Evolutionary conservation across 371 early-diverging fungal species (phyloP).

Genomic region (Mucor racemosus): DNA sequence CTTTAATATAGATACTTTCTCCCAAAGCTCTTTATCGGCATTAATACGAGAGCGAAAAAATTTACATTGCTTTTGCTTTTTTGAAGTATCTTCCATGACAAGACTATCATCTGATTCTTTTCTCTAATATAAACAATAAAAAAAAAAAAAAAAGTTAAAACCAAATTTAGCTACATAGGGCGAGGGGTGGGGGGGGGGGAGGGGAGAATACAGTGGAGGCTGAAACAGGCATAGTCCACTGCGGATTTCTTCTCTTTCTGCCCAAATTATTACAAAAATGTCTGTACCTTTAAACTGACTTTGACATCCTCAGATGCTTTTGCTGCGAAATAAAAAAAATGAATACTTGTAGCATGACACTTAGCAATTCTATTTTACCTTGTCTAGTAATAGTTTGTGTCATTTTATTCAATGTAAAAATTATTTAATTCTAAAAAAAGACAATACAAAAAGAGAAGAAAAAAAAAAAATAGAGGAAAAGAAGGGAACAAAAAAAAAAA

Average conservation of each 20-base stretch:
- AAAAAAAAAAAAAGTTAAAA: neutral
- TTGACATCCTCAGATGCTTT: slow-evolving; percentile 12
- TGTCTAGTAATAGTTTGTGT: slow-evolving; percentile 14
- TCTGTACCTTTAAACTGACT: slow-evolving; percentile 21
- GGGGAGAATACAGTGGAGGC: neutral
- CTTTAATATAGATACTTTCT: slow-evolving; percentile 29
- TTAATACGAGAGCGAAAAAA: slow-evolving; percentile 29
- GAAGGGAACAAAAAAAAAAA: neutral
- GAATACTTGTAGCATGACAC: neutral
- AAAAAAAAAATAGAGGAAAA: neutral
- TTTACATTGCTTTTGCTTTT: neutral
- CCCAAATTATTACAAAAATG: neutral
- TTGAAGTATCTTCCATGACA: neutral
- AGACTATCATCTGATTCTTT: slow-evolving; percentile 10
- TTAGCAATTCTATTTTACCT: slow-evolving; percentile 1
- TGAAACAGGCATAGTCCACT: slow-evolving; percentile 2
- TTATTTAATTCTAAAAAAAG: slow-evolving; percentile 4
- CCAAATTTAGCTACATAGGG: neutral
- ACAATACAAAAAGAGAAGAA: slow-evolving; percentile 1
- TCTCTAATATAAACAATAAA: slow-evolving; percentile 5
- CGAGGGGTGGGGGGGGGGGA: too few species aligned
- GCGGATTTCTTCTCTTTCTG: slow-evolving; percentile 1
- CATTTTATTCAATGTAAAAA: slow-evolving; percentile 11
- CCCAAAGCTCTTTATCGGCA: slow-evolving; percentile 39
- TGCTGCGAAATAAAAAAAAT: neutral